Evolutionary conservation across 371 early-diverging fungal species (phyloP), one percentile per base, ranked within the genome.

Genomic region (Capillidium rhysosporum): DNA sequence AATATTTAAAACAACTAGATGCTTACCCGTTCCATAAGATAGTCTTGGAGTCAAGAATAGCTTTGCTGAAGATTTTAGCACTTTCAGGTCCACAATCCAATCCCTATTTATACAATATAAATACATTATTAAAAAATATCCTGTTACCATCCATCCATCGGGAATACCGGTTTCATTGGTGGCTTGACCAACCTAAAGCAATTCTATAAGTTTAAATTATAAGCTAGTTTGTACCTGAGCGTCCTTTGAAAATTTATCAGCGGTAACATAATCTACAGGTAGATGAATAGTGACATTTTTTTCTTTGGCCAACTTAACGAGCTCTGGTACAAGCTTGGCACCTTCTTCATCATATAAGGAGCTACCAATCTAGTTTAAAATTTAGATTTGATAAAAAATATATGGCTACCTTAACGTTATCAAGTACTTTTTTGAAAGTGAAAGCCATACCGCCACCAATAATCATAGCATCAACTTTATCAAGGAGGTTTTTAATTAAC

Each of bases 361-460:
- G 59, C 66, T 77, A 62, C 98, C 98, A 64, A 97, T 97, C 76
- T 78, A 69, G 31, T 12, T 44, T 14, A 40, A 43, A 18, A 40
- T 30, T 49, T 26, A 49, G 12, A 44, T n/a, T 25, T 4, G 28
- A 38, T 1, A 20, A 16, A 51, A 40, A 29, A 12, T 18, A 29
- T 38, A 21, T 23, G 9, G 29, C 64, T 73, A 81, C 78, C 69
- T 86, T 74, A 64, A 92, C 79, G 47, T 72, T 66, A 20, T 88
- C 71, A 47, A 85, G 65, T 47, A 82, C 76, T 80, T 96, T 93
- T 71, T 88, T 78, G 80, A 99, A 94, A 54, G 98, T 95, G 74
- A 90, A 94, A 57, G 92, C 89, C 93, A 99, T 93, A 53, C 92
- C 96, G 61, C 98, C 98, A 61, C 86, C 85, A 59, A 99, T 82